These are phyloP conservation scores for Thermothielavioides terrestris DNA, from an alignment of 495 filamentous ascomycete species.

Conservation along the genomic window DNA sequence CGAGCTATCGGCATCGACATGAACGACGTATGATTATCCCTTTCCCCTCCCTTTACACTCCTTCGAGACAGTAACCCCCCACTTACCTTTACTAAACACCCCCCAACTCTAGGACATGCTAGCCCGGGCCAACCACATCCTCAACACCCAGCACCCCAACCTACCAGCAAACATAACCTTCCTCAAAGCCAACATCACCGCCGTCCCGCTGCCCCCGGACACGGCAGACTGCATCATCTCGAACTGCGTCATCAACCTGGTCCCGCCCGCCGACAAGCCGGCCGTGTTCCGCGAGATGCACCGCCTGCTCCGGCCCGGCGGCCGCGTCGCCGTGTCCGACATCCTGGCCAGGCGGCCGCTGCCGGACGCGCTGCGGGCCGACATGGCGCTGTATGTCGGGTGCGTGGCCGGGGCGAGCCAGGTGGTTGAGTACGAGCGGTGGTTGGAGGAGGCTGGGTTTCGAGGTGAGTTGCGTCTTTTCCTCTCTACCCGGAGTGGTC, in stretches of 20 bases:
- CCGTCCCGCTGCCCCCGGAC: conserved; percentile 35
- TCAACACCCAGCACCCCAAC: conserved; percentile 21
- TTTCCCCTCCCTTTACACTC: neutral
- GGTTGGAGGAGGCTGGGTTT: conserved; percentile 48
- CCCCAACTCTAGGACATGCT: conserved; percentile 48
- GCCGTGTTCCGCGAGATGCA: conserved; percentile 52
- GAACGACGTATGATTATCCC: conserved; percentile 40
- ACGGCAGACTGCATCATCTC: conserved; percentile 51
- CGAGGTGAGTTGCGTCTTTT: conserved; percentile 30
- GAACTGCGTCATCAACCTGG: conserved; percentile 56
- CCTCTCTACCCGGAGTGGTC: neutral
- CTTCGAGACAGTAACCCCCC: too few species aligned
- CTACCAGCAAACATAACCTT: conserved; percentile 41
- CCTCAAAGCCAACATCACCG: conserved; percentile 46
- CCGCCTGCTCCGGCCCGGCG: conserved; percentile 52
- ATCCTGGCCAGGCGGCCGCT: conserved; percentile 49
- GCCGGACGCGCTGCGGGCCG: conserved; percentile 37
- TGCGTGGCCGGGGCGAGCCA: conserved; percentile 53
- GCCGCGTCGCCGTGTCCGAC: conserved; percentile 57
- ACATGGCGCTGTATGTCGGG: conserved; percentile 49
- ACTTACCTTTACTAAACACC: neutral
- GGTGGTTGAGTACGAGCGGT: conserved; percentile 47
- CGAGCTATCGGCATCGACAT: conserved; percentile 58
- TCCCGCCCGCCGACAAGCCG: conserved; percentile 49
- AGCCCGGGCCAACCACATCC: conserved; percentile 39